Conservation (phyloP, 306 rosid genomes). For the Gynostemma pentaphyllum region DNA sequence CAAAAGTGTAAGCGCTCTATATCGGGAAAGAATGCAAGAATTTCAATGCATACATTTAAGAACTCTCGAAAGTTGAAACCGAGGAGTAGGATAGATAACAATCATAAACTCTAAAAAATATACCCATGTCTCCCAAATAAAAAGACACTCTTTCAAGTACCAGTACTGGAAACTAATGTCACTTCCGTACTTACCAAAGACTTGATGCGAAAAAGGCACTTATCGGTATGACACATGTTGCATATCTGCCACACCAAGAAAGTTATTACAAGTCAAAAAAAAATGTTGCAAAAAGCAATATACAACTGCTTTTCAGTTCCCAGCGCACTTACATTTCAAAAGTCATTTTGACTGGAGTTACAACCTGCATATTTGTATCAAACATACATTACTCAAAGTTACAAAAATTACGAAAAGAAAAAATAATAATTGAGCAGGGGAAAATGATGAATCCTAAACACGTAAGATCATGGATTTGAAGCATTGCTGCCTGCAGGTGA, state of each 20-base stretch:
- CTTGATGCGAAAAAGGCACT: conserved; percentile 97
- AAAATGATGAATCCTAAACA: not conserved
- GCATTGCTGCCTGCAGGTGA: not conserved
- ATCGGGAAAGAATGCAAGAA: too few relatives aligned
- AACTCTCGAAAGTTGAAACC: not conserved
- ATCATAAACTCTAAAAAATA: not conserved
- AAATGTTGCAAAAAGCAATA: not conserved
- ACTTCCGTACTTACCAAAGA: conserved; percentile 60
- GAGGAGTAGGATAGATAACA: not conserved
- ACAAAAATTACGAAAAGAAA: not conserved
- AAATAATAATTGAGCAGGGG: not conserved
- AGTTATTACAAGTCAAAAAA: not conserved
- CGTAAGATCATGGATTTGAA: not conserved
- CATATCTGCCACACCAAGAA: conserved; percentile 54
- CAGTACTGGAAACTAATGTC: not conserved
- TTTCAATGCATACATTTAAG: too few relatives aligned
- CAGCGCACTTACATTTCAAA: conserved; percentile 70
- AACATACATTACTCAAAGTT: conserved; percentile 6
- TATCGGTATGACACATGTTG: conserved; percentile 83
- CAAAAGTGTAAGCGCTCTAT: too few relatives aligned
- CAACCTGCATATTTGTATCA: conserved; percentile 53
- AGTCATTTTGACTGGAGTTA: conserved; percentile 83
- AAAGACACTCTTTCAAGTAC: not conserved
- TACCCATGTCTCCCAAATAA: not conserved
- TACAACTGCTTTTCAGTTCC: not conserved